Evolutionary conservation across 176 grass and related monocot species (phyloP).

Genomic region (Alloteropsis semialata): DNA sequence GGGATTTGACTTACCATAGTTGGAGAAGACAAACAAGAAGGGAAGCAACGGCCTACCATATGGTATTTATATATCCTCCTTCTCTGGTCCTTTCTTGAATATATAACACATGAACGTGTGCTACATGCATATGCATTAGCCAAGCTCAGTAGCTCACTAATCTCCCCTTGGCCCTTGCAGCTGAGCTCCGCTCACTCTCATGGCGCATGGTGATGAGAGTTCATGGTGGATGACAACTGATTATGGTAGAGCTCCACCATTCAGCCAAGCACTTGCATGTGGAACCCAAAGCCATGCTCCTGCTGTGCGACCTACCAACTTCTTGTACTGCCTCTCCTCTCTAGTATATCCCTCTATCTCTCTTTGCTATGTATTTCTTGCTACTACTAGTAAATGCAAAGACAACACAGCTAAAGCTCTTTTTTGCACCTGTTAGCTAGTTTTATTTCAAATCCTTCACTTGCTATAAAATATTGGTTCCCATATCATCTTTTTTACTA

Average conservation of each 20-base stretch:
- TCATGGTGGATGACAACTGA: conserved; percentile 49
- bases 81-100: conserved; percentile 14
- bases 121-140: conserved; percentile 9
- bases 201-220: conserved; percentile 43
- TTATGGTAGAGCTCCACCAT: conserved; percentile 30
- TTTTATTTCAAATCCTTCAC: conserved; percentile 46
- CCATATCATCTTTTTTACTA: conserved; percentile 44
- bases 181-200: conserved; percentile 12
- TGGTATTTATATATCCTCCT: conserved; percentile 22
- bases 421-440: conserved; percentile 13
- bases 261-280: conserved; percentile 37
- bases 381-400: conserved; percentile 33
- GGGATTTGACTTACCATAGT: conserved; percentile 44
- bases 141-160: conserved; percentile 12
- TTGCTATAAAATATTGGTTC: conserved; percentile 53
- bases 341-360: not conserved
- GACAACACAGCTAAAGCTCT: conserved; percentile 37
- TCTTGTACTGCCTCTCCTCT: conserved; percentile 49
- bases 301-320: conserved; percentile 43
- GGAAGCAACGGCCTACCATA: conserved; percentile 26
- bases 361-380: conserved; percentile 14
- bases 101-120: conserved; percentile 2
- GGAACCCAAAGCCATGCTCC: conserved; percentile 51
- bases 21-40: conserved; percentile 40
- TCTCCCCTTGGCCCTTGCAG: not conserved